Evolutionary conservation across 257 asterid species (phyloP).

Genomic region (Thymus mandschuricus): DNA sequence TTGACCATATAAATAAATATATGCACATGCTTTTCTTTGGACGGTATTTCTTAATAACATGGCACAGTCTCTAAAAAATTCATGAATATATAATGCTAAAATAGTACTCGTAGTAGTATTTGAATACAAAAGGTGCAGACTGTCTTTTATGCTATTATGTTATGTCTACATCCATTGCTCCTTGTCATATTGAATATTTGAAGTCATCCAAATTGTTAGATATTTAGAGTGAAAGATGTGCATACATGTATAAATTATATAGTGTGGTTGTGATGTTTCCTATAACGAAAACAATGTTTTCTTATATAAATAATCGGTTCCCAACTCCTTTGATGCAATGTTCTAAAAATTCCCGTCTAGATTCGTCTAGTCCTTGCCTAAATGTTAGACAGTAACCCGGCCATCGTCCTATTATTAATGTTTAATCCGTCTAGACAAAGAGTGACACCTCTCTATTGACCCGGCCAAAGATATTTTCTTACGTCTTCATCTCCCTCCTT

Average conservation of each 20-base stretch:
- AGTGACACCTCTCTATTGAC: no score
- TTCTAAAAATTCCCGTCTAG: neutral
- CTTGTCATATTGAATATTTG: neutral
- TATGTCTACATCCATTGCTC: conserved; percentile 12
- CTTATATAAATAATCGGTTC: neutral
- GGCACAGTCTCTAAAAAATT: no score
- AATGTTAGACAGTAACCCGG: no score
- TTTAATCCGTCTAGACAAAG: no score
- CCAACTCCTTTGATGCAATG: neutral
- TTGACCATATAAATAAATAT: neutral
- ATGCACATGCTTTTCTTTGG: neutral
- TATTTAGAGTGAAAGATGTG: neutral
- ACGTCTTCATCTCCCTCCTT: no score
- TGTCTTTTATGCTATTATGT: neutral
- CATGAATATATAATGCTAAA: neutral
- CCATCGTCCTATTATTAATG: no score
- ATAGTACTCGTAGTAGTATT: neutral
- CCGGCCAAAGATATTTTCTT: no score
- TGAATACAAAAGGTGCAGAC: neutral
- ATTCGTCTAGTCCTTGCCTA: no score
- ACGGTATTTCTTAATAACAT: neutral
- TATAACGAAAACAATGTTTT: neutral
- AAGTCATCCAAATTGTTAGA: neutral
- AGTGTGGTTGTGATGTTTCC: conserved; percentile 3
- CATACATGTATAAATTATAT: neutral